Percentiles rank a stretch among this genome's conserved stretches.
phyloP scores from a whole-genome alignment of 1,284 basidiomycete genomes.

The Trametes pubescens region DNA sequence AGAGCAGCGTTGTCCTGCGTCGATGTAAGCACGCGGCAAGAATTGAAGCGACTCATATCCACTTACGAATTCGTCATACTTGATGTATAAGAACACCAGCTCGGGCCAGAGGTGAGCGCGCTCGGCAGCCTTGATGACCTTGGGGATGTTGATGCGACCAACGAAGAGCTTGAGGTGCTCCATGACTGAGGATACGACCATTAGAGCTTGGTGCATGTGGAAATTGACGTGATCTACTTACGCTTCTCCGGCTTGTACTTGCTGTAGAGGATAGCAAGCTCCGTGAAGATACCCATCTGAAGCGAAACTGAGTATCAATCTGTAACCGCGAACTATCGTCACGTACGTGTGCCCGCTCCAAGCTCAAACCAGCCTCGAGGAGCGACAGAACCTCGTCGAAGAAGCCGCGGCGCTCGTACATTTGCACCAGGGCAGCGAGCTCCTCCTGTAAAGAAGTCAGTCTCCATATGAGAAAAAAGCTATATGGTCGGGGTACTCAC shows the following conservation, averaged over 20 bases:
- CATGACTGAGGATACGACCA: constrained; percentile 71
- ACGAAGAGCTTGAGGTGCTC: constrained; percentile 99
- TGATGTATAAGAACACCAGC: constrained; percentile 97
- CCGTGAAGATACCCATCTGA: constrained; percentile 93
- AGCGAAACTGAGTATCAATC: constrained; percentile 10
- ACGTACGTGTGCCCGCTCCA: constrained; percentile 92
- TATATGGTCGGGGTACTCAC: constrained; percentile 50
- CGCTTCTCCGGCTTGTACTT: constrained; percentile 96
- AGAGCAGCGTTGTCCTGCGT: constrained; percentile 91
- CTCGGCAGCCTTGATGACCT: constrained; percentile 93
- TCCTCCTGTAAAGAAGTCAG: constrained; percentile 71
- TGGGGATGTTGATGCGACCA: constrained; percentile 95
- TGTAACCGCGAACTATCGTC: neutral
- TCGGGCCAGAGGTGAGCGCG: constrained; percentile 99
- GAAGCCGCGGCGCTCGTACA: constrained; percentile 92
- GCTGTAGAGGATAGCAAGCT: constrained; percentile 94
- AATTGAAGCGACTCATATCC: neutral
- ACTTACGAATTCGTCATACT: constrained; percentile 93
- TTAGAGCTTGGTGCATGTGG: neutral
- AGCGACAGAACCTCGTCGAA: constrained; percentile 95
- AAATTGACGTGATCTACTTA: constrained; percentile 49
- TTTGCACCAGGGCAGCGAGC: constrained; percentile 80
- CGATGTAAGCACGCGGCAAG: constrained; percentile 17
- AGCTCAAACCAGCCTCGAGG: constrained; percentile 93
- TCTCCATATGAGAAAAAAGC: too few species aligned